Percentiles rank a stretch among this genome's conserved stretches.
Conservation (phyloP, 306 rosid genomes). For the Dicorynia guianensis region DNA sequence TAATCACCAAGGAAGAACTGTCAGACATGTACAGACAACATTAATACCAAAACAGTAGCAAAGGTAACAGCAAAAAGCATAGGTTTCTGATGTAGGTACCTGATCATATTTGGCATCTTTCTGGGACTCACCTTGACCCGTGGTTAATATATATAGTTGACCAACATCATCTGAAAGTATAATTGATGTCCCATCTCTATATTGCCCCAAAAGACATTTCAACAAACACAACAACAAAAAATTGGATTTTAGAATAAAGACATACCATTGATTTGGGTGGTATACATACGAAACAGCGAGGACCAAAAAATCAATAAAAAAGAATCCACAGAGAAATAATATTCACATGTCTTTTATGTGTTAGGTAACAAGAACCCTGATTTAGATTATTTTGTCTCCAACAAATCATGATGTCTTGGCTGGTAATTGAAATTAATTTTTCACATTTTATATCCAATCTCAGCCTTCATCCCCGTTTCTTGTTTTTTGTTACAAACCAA, state of each 20-base stretch:
- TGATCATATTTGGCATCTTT: constrained; percentile 96
- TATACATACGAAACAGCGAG: constrained; percentile 13
- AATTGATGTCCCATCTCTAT: constrained; percentile 96
- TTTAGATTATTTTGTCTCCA: neutral
- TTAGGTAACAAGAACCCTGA: neutral
- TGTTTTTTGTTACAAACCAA: neutral
- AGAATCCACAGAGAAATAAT: constrained; percentile 3
- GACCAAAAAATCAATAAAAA: constrained; percentile 18
- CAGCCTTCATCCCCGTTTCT: neutral
- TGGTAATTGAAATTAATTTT: neutral
- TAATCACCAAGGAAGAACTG: constrained; percentile 99
- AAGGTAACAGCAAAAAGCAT: constrained; percentile 34
- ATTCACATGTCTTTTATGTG: constrained; percentile 4
- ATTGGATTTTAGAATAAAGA: neutral
- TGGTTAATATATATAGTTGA: constrained; percentile 83
- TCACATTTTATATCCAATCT: neutral
- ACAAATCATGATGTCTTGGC: constrained; percentile 26
- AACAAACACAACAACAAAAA: constrained; percentile 32
- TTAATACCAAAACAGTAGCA: constrained; percentile 36
- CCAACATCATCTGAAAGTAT: constrained; percentile 98
- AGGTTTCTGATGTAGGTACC: constrained; percentile 56
- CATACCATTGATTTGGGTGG: neutral
- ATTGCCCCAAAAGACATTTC: constrained; percentile 37
- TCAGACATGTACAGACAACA: constrained; percentile 37
- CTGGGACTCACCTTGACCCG: constrained; percentile 98